A percentile compares a stretch with the other conserved stretches of the same genome.
These are phyloP conservation scores for Fusarium armeniacum DNA, from an alignment of 2,329 filamentous ascomycete species.

Conservation along the genomic window DNA sequence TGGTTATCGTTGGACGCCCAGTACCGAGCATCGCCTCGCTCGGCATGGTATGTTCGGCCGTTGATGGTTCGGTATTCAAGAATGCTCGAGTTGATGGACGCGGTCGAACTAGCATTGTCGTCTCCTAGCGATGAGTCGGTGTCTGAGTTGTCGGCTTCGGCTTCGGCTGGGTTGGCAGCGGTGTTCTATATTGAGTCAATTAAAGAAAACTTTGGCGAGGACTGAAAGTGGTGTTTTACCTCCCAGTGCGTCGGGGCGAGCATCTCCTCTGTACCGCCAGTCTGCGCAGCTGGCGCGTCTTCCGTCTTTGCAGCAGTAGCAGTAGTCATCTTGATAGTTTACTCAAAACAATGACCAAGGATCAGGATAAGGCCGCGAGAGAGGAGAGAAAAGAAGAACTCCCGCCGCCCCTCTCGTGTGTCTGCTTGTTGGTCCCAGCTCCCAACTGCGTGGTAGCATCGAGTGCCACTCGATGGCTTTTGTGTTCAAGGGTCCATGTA, in stretches of 20 bases:
- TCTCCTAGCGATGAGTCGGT: constrained; percentile 34
- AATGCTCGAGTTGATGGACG: constrained; percentile 42
- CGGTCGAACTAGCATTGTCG: constrained; percentile 28
- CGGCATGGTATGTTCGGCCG: constrained; percentile 41
- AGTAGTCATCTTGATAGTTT: constrained; percentile 15
- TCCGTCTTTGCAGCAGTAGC: not conserved
- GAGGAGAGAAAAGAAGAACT: not conserved
- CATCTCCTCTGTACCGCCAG: constrained; percentile 4
- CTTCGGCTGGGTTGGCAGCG: not conserved
- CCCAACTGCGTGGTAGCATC: constrained; percentile 9
- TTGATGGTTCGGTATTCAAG: constrained; percentile 42
- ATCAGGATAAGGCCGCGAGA: not conserved
- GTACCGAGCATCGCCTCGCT: constrained; percentile 40
- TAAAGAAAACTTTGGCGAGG: too few relatives aligned
- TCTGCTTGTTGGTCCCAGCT: constrained; percentile 17
- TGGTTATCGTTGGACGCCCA: constrained; percentile 42
- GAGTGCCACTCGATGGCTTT: not conserved
- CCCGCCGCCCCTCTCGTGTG: not conserved
- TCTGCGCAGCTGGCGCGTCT: not conserved
- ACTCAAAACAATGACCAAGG: rapidly evolving
- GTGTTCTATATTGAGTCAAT: constrained; percentile 18
- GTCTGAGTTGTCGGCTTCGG: constrained; percentile 10
- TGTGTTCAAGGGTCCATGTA: constrained; percentile 4
- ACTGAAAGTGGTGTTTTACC: constrained; percentile 1
- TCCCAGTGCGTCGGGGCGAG: constrained; percentile 41